Percentiles rank a stretch among this genome's conserved stretches.
phyloP scores from a whole-genome alignment of 2,329 filamentous ascomycete genomes.

The Diatrype stigma region DNA sequence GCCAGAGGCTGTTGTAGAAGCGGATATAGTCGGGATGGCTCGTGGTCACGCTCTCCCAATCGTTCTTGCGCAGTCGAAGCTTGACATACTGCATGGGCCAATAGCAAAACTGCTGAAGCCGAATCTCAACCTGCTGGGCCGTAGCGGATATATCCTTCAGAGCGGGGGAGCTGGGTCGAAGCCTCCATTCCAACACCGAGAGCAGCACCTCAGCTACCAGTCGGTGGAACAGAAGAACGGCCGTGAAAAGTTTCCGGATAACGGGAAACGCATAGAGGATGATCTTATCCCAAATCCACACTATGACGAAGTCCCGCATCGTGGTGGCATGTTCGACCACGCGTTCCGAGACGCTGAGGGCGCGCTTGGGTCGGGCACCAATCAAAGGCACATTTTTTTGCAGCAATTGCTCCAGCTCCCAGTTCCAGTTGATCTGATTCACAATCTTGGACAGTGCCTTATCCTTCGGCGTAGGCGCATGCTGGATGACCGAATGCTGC shows the following conservation, averaged over 20 bases:
- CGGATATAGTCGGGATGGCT: constrained; percentile 97
- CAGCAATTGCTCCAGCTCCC: constrained; percentile 78
- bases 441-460: constrained; percentile 74
- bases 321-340: constrained; percentile 91
- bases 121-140: constrained; percentile 94
- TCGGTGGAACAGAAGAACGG: constrained; percentile 74
- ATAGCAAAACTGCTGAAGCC: constrained; percentile 96
- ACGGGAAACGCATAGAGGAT: constrained; percentile 75
- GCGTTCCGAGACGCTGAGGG: constrained; percentile 87
- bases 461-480: constrained; percentile 76
- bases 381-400: constrained; percentile 88
- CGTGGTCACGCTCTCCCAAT: constrained; percentile 93
- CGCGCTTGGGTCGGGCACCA: constrained; percentile 74
- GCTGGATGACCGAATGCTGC: constrained; percentile 78
- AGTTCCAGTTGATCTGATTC: constrained; percentile 93
- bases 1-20: constrained; percentile 98
- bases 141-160: constrained; percentile 95
- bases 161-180: constrained; percentile 72
- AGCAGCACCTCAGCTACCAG: constrained; percentile 76
- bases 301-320: constrained; percentile 69
- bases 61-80: constrained; percentile 78
- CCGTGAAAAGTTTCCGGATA: constrained; percentile 67
- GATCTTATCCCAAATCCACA: constrained; percentile 66
- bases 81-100: constrained; percentile 97
- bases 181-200: constrained; percentile 77